These are phyloP conservation scores for Coniochaeta sp. DNA, from an alignment of 2,329 filamentous ascomycete species.

Conservation along the genomic window DNA sequence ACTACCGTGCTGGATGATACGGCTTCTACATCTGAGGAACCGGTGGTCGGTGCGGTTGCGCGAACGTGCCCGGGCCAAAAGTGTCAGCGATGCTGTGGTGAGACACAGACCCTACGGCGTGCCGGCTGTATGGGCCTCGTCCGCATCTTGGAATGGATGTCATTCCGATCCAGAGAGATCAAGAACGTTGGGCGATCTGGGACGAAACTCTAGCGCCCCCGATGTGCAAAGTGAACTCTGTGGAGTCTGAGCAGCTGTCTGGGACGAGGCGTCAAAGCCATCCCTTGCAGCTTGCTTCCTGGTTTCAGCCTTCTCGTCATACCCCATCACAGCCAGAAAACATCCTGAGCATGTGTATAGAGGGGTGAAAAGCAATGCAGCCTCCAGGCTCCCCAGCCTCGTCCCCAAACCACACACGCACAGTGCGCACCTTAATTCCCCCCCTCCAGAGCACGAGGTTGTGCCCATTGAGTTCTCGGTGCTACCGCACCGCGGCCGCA, in stretches of 20 bases:
- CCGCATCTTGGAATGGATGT: background rate
- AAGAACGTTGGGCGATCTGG: background rate
- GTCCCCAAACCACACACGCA: background rate
- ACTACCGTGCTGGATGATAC: background rate
- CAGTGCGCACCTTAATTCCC: background rate
- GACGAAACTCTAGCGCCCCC: background rate
- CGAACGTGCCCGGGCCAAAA: background rate
- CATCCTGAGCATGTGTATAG: background rate
- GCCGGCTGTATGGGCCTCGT: background rate
- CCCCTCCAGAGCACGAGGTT: background rate
- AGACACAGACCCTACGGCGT: background rate
- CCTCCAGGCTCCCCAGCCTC: background rate
- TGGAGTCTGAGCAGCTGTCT: background rate
- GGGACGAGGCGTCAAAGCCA: background rate
- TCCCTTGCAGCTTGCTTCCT: background rate
- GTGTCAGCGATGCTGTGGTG: background rate
- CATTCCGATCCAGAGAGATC: background rate
- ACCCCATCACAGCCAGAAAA: background rate
- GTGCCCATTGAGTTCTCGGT: background rate
- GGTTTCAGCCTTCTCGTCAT: background rate
- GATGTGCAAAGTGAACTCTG: background rate
- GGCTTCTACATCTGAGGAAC: background rate
- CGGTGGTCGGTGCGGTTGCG: background rate
- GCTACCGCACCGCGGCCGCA: conserved; percentile 1
- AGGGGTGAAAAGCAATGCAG: background rate